Base-by-base conservation (phyloP, 2,329 filamentous ascomycete species). In the Xylariomycetidae sp. region DNA sequence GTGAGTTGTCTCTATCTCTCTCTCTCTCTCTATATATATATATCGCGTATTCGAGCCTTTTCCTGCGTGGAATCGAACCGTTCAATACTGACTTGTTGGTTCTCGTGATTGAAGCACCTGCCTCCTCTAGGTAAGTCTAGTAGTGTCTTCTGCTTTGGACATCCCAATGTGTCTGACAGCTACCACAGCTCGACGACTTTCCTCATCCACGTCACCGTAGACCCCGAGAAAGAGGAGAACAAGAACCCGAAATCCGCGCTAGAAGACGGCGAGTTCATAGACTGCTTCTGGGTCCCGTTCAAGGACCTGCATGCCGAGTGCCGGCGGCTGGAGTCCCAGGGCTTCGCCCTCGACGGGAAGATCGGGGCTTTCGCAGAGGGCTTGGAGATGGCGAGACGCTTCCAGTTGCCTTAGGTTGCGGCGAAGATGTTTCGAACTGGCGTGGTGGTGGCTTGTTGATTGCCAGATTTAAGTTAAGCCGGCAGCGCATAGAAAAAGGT, bases 261-360 rank as follows among this genome's bases (percentile, higher is more conserved):
- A 5, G 69, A 72, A 40, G 66, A 69, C 9, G 67, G 68, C 33
- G 69, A 72, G 42, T 71, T 72, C 48, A 72, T 72, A 35, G 69
- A 72, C 45, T 67, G 63, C 20, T 72, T 72, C 47, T 64, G 64
- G 26, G 61, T 72, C 3, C 63, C 66, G 0, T 42, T 72, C 16
- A 63, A 54, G 26, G 55, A 67, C 29, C 52, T 73, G 2, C 70
- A 68, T 45, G 46, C 51, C 4, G 61, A 67, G 34, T 71, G 66
- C 31, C 59, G 59, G 37, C 58, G 51, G 31, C 54, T 70, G 16
- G 67, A 70, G 36, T 36, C 45, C 5, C 42, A 51, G 29, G 53
- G 53, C 6, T 56, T 45, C 34, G 54, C 53, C 4, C 53, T 57
- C 27, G 53, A 57, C 23, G 53, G 52, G 16, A 57, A 57, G 37